Evolutionary conservation across 2,329 filamentous ascomycete species (phyloP), one percentile per base, ranked within the genome.

Genomic region (Cladorrhinum sp.): DNA sequence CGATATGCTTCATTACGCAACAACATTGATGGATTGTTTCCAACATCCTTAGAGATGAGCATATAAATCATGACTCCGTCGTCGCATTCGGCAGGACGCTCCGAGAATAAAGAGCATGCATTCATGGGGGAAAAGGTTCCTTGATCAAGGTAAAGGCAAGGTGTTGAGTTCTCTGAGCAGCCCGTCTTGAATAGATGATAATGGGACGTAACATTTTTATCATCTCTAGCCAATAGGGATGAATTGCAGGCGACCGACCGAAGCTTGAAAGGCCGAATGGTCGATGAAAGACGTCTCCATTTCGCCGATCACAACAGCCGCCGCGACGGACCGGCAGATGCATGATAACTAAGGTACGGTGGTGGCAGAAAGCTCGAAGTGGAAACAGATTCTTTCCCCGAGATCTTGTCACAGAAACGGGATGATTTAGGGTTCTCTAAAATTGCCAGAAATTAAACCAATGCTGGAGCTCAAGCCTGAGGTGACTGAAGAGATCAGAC

Each of bases 241-340:
- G n/a, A 18, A 46, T 8, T 21, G 18, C 18, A 46, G 16, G 18
- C 3, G 42, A 46, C 42, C n/a, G 2, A 18, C n/a, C 18, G 42
- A 46, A 46, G 42, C n/a, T 46, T 21, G 6, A 46, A 46, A 4
- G 16, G 18, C 42, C 42, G 42, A 46, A 20, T 46, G 42, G 42
- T 20, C 10, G 42, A 46, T 21, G n/a, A 46, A 23, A 18, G 7
- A 18, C 24, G 39, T 57, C 42, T 36, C 56, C 56, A 57, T 62
- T 62, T 55, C 63, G 53, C 63, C 59, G 63, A 54, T 42, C 51
- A 60, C n/a, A 63, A 65, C 64, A 67, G 66, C 65, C 66, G 64
- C 52, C 33, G 51, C 66, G 50, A 24, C 42, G 30, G 55, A 50
- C 57, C 46, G 57, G 42, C 42, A 62, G 52, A 24, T 56, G 60